Base-by-base conservation (phyloP, 2,329 filamentous ascomycete genomes). In the Colletotrichum echinochloae region DNA sequence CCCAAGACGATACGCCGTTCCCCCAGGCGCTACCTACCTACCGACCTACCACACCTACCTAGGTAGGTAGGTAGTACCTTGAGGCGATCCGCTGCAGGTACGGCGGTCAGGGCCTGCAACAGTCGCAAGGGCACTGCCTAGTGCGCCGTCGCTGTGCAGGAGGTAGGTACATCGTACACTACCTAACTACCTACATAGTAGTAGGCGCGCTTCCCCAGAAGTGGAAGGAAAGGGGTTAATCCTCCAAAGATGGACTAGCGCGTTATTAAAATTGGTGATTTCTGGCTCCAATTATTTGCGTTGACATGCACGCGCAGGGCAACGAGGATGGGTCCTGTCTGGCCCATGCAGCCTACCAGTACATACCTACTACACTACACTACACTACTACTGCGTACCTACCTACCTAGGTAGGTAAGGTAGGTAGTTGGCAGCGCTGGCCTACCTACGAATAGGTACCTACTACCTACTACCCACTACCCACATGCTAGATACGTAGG, bases 51-150 rank as follows among this genome's bases (percentile, higher is more conserved):
- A 67, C n/a, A n/a, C n/a, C n/a, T n/a, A n/a, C n/a, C n/a, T n/a
- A n/a, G n/a, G n/a, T n/a, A n/a, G n/a, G n/a, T n/a, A n/a, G n/a
- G n/a, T n/a, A n/a, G n/a, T n/a, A n/a, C n/a, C n/a, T n/a, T n/a
- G n/a, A n/a, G 57, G 39, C 67, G 64, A 59, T 62, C 57, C 64
- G 64, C 67, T 70, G 67, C 67, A 70, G 67, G 67, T 62, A 70
- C 66, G 49, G 55, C 56, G 41, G 55, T 20, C 51, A 65, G 54
- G 66, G 54, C 61, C 48, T 65, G 48, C 46, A 52, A 55, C 48
- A 48, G 56, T 61, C 44, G 35, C 37, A 28, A 62, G 56, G 48
- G 39, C 28, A 60, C 52, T 23, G 54, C 48, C 48, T 57, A 41
- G 33, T 18, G 33, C 26, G 46, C 35, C 33, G 46, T 41, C 51